A percentile compares a stretch with the other conserved stretches of the same genome.
Conservation (phyloP, 352 stramenopile genomes). For the Globisporangium cylindrosporum region DNA sequence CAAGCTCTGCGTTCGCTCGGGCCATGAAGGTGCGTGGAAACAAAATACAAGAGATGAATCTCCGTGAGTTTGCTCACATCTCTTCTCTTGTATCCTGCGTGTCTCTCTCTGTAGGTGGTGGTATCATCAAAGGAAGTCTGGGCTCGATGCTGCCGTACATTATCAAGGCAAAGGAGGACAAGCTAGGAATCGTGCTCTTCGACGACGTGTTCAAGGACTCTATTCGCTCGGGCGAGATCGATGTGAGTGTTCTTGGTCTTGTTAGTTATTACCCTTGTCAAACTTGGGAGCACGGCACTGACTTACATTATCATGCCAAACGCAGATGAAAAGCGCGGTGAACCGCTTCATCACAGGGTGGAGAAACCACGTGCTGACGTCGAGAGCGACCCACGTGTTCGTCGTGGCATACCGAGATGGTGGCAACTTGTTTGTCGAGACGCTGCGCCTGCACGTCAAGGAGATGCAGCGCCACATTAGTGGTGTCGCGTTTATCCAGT, state of each 20-base stretch:
- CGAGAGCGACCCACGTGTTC: slow-evolving; percentile 64
- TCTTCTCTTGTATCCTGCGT: background rate
- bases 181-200: slow-evolving; percentile 62
- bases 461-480: slow-evolving; percentile 73
- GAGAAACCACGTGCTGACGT: slow-evolving; percentile 67
- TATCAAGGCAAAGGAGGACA: slow-evolving; percentile 70
- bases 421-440: slow-evolving; percentile 50
- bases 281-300: no score
- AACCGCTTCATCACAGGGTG: slow-evolving; percentile 66
- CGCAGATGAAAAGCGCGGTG: slow-evolving; percentile 50
- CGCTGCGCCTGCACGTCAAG: slow-evolving; percentile 47
- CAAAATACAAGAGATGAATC: no score
- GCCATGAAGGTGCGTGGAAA: slow-evolving; percentile 32
- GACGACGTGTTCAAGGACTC: slow-evolving; percentile 69
- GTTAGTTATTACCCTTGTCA: background rate
- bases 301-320: no score
- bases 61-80: no score
- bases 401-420: slow-evolving; percentile 61
- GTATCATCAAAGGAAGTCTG: slow-evolving; percentile 73
- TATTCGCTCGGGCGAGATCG: slow-evolving; percentile 38
- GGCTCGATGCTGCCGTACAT: slow-evolving; percentile 78
- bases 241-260: slow-evolving; percentile 28
- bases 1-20: slow-evolving; percentile 57
- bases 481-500: slow-evolving; percentile 65
- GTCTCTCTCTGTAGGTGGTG: slow-evolving; percentile 28